Base-by-base conservation (phyloP, 257 asterid genomes). In the Fraxinus pennsylvanica region DNA sequence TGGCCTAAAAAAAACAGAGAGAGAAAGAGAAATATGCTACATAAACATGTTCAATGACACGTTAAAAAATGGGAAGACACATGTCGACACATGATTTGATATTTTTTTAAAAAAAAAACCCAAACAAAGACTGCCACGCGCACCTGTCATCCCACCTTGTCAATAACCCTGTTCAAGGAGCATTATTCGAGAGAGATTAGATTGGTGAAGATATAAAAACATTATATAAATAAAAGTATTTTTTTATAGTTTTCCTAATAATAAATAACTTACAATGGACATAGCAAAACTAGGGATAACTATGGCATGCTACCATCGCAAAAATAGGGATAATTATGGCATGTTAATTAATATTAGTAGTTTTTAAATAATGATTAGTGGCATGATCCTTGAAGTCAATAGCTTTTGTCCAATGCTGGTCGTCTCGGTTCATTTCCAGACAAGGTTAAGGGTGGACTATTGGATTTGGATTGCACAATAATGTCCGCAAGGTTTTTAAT, bases 311-410 rank as follows among this genome's bases (percentile, higher is more conserved):
- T 79, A 81, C 69, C 65, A 73, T 65, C 43, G 68, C 27, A 73
- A 73, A 81, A 74, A 52, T 32, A 71, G 75, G 10, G 83, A 79
- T 72, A 39, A 47, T 6, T 47, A 47, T 15, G 59, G 59, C 59
- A 47, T 5, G 59, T 3, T 10, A 43, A 43, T 12, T 43, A 43
- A 43, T 43, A 43, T 43, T 12, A 10, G 13, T 10, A 43, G 52
- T 43, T 43, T 47, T 50, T 59, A 65, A 30, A 66, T 75, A 73
- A 80, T 84, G 83, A 71, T 77, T 32, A 75, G 67, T 78, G 84
- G 79, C 72, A 78, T 59, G 75, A 76, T 74, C 41, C 50, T 74
- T 74, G 75, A 82, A 82, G 85, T 81, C 85, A 79, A 81, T 80
- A 27, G 52, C 71, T 78, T 72, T 76, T 1, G n/a, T 47, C 21